Conservation (phyloP, 2,329 filamentous ascomycete genomes). For the Colletotrichum kahawae region DNA sequence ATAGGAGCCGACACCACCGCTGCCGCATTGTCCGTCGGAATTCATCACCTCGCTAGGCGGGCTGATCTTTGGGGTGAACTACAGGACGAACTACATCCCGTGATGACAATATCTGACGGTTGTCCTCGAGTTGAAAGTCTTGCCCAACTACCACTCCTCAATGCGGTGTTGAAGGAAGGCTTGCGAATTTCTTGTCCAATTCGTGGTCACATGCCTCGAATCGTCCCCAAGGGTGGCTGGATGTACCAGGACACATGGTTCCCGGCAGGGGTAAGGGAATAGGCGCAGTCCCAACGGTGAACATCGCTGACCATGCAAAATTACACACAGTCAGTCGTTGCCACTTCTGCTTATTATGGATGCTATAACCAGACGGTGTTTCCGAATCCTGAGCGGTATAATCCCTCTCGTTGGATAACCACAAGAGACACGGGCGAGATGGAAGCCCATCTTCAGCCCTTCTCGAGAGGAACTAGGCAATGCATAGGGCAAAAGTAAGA, state of each 20-base stretch:
- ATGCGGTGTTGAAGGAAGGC: slow-evolving; percentile 7
- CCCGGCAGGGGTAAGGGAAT: not conserved
- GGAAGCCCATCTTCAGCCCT: slow-evolving; percentile 3
- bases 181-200: slow-evolving; percentile 12
- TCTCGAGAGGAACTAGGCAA: slow-evolving; percentile 1
- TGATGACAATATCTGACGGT: not conserved
- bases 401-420: not conserved
- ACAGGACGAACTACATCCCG: not conserved
- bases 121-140: not conserved
- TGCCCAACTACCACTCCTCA: not conserved
- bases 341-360: not conserved
- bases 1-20: slow-evolving; percentile 2
- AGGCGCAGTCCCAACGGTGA: not conserved
- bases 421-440: not conserved
- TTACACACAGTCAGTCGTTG: not conserved
- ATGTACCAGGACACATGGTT: not conserved
- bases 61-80: not conserved
- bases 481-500: slow-evolving; percentile 14
- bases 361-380: not conserved
- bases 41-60: not conserved
- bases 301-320: not conserved
- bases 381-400: not conserved
- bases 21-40: not conserved
- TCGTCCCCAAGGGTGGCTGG: slow-evolving; percentile 1
- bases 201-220: slow-evolving; percentile 9